These are phyloP conservation scores for Elsinoe perseae DNA, from an alignment of 2,329 filamentous ascomycete genomes.

Conservation along the genomic window DNA sequence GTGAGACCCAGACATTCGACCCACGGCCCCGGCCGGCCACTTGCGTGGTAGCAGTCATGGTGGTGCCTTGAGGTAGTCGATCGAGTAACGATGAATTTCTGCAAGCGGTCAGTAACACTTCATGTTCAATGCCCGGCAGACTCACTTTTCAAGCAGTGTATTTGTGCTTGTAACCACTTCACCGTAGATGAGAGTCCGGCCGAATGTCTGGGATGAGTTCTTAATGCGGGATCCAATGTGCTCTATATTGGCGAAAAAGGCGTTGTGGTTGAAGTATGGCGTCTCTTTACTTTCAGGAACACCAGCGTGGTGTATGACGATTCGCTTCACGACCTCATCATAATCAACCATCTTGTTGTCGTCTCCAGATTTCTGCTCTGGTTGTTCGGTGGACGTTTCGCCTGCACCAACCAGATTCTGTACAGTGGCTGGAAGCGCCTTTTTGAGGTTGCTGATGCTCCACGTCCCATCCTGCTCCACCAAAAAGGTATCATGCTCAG, in stretches of 20 bases:
- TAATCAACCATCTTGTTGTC: conserved; percentile 57
- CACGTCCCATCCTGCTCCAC: conserved; percentile 53
- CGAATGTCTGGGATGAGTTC: conserved; percentile 59
- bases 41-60: conserved; percentile 77
- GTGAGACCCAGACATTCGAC: conserved; percentile 89
- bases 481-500: conserved; percentile 74
- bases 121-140: background rate
- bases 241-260: conserved; percentile 65
- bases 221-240: conserved; percentile 49
- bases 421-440: conserved; percentile 26
- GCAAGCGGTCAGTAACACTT: conserved; percentile 11
- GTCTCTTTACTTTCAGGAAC: conserved; percentile 66
- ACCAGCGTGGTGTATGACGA: conserved; percentile 62
- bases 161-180: conserved; percentile 93
- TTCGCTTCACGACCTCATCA: conserved; percentile 60
- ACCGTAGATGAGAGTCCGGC: conserved; percentile 71
- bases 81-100: conserved; percentile 72
- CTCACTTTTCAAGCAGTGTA: conserved; percentile 78
- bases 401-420: conserved; percentile 17
- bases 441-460: conserved; percentile 21
- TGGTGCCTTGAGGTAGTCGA: conserved; percentile 76
- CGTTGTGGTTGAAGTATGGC: conserved; percentile 75
- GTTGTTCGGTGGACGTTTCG: conserved; percentile 1
- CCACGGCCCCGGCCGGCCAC: conserved; percentile 82
- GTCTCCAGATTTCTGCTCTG: conserved; percentile 27